These are phyloP conservation scores for Lathyrus oleraceus DNA, from an alignment of 306 rosid species.

Conservation along the genomic window DNA sequence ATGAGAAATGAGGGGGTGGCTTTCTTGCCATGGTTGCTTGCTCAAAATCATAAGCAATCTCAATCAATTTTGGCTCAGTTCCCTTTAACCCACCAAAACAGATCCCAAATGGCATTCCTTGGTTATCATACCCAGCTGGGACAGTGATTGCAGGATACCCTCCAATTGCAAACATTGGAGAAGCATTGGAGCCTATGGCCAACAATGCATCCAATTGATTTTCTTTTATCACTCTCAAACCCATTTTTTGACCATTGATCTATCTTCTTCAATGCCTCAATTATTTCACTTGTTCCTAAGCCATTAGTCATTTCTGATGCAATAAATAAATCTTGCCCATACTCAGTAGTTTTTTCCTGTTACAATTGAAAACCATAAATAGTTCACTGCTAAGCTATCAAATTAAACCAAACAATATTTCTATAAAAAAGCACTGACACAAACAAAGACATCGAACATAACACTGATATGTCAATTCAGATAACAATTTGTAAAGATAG, in stretches of 20 bases:
- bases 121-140: constrained; percentile 37
- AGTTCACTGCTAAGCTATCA: background rate
- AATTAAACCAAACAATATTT: background rate
- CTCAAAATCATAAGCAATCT: constrained; percentile 63
- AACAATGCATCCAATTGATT: constrained; percentile 54
- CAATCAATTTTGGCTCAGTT: constrained; percentile 44
- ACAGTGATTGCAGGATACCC: constrained; percentile 53
- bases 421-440: background rate
- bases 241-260: constrained; percentile 44
- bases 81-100: constrained; percentile 51
- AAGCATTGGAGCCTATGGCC: constrained; percentile 31
- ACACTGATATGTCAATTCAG: background rate
- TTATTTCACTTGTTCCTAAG: constrained; percentile 41
- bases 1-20: constrained; percentile 33
- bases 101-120: constrained; percentile 18
- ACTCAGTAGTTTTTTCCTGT: constrained; percentile 54
- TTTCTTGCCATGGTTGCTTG: constrained; percentile 49
- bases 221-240: constrained; percentile 47
- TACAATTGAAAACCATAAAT: background rate
- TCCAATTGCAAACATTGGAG: constrained; percentile 44
- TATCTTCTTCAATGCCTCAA: constrained; percentile 37
- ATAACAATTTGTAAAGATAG: background rate
- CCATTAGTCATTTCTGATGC: constrained; percentile 52
- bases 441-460: background rate
- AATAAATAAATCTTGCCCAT: constrained; percentile 54